These are phyloP conservation scores for Zasmidium citrigriseum DNA, from an alignment of 2,329 filamentous ascomycete genomes.

Conservation along the genomic window DNA sequence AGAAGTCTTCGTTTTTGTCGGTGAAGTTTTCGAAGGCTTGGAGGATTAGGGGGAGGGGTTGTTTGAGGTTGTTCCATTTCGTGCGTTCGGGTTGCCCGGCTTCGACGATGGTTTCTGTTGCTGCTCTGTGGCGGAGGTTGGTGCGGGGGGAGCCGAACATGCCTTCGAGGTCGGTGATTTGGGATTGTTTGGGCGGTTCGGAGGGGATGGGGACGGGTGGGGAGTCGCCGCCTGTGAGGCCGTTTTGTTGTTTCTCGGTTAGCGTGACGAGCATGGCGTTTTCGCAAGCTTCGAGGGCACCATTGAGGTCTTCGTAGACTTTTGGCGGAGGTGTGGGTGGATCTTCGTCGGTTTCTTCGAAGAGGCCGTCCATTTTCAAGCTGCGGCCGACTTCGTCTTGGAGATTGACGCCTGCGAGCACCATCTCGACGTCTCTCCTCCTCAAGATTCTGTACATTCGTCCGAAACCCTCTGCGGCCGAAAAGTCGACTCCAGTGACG, in stretches of 20 bases:
- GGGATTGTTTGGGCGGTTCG: conserved; percentile 30
- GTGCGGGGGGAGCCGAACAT: conserved; percentile 74
- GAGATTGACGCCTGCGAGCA: conserved; percentile 79
- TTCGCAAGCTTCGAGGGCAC: conserved; percentile 89
- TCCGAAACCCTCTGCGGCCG: conserved; percentile 91
- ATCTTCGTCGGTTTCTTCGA: conserved; percentile 71
- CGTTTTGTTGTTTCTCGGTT: conserved; percentile 35
- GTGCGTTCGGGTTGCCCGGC: conserved; percentile 53
- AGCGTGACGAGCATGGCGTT: conserved; percentile 75
- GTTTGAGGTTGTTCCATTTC: conserved; percentile 83
- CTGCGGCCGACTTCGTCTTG: conserved; percentile 74
- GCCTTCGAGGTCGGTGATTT: conserved; percentile 25
- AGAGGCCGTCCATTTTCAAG: conserved; percentile 81
- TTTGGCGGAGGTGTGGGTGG: conserved; percentile 50
- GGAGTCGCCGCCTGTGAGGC: conserved; percentile 47
- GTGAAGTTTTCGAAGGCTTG: conserved; percentile 94
- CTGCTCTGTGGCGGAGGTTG: conserved; percentile 75
- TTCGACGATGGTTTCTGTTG: conserved; percentile 71
- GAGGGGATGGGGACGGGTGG: conserved; percentile 35
- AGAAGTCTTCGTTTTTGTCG: conserved; percentile 88
- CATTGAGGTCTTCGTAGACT: conserved; percentile 87
- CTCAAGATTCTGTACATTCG: conserved; percentile 83
- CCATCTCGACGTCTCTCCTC: conserved; percentile 74
- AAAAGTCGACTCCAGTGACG: conserved; percentile 93
- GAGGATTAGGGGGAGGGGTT: conserved; percentile 86